Percentiles rank a stretch among this genome's conserved stretches.
These are phyloP conservation scores for Kuraishia molischiana DNA, from an alignment of 805 yeast species.

Conservation along the genomic window DNA sequence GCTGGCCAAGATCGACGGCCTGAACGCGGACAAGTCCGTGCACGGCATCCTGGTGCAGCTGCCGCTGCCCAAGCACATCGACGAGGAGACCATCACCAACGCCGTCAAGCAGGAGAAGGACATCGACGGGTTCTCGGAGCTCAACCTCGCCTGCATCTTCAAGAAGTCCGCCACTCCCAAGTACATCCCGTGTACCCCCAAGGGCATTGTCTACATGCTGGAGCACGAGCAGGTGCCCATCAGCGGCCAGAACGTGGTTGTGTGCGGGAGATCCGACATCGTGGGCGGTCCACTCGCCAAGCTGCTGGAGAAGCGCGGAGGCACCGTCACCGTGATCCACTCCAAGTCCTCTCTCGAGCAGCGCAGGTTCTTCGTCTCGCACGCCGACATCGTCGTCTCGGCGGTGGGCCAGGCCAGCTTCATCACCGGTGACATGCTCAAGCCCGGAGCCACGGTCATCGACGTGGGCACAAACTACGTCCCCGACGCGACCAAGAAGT, in stretches of 20 bases:
- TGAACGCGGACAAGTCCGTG: slow-evolving; percentile 50
- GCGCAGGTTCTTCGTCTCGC: slow-evolving; percentile 33
- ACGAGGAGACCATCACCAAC: slow-evolving; percentile 58
- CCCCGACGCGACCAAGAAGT: slow-evolving; percentile 62
- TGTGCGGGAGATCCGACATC: slow-evolving; percentile 76
- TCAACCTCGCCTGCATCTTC: slow-evolving; percentile 67
- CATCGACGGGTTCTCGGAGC: slow-evolving; percentile 78
- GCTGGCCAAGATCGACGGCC: slow-evolving; percentile 38
- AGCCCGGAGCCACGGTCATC: slow-evolving; percentile 73
- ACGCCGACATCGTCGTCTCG: slow-evolving; percentile 84
- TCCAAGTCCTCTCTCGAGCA: slow-evolving; percentile 48
- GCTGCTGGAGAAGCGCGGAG: slow-evolving; percentile 58
- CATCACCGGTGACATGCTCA: slow-evolving; percentile 83
- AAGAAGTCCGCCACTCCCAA: slow-evolving; percentile 64
- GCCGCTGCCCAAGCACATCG: slow-evolving; percentile 64
- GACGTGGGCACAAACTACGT: slow-evolving; percentile 95
- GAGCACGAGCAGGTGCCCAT: slow-evolving; percentile 44
- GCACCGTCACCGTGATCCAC: slow-evolving; percentile 72
- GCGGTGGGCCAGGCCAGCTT: slow-evolving; percentile 85
- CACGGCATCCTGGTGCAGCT: slow-evolving; percentile 72
- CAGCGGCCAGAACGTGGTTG: slow-evolving; percentile 69
- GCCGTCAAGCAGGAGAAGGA: slow-evolving; percentile 61
- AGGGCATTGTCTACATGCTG: slow-evolving; percentile 63
- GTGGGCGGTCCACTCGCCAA: slow-evolving; percentile 78
- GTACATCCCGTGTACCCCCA: slow-evolving; percentile 78